Evolutionary conservation across 257 asterid genomes (phyloP), one percentile per base, ranked within the genome.

Genomic region (Nicotiana paniculata): DNA sequence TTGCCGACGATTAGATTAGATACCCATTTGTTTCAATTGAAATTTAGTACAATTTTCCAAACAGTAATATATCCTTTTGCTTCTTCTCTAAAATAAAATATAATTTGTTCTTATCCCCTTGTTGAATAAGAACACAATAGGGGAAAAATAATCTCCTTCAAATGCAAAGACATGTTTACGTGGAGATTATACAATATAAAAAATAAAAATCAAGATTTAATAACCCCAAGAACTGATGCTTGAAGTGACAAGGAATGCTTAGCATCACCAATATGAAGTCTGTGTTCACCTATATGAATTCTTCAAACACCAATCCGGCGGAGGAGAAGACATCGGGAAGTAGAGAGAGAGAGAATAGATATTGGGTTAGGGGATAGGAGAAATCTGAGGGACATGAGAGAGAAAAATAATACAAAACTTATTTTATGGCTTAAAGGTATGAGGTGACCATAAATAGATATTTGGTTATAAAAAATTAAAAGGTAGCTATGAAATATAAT

Each of bases 211-310:
- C 26, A 75, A 51, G 88, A 83, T 85, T 87, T 87, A 77, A 91
- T 85, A 46, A 91, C 77, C 15, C 92, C 90, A 2, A 88, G 89
- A 64, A 81, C n/a, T n/a, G 85, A 87, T 26, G 95, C 87, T 77
- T 89, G 88, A 35, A 93, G 88, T 1, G 95, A 91, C 84, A 95
- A 77, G 9, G 96, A 68, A 84, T 95, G 97, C 83, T 81, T 88
- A 17, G 88, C 30, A 75, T 86, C 91, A 54, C 96, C 97, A 66
- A 93, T 76, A 74, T 88, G 95, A 78, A 95, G 67, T 8, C 87
- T 91, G 24, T 95, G 97, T 68, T 88, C 91, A 4, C 98, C 98
- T 89, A 95, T 91, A 2, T 97, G 93, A 79, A 95, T 92, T 86
- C 97, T 83, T 54, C 97, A 77, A 10, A 89, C 82, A 62, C 98